Evolutionary conservation across 2,329 filamentous ascomycete genomes (phyloP).

Genomic region (Curvularia sp.): DNA sequence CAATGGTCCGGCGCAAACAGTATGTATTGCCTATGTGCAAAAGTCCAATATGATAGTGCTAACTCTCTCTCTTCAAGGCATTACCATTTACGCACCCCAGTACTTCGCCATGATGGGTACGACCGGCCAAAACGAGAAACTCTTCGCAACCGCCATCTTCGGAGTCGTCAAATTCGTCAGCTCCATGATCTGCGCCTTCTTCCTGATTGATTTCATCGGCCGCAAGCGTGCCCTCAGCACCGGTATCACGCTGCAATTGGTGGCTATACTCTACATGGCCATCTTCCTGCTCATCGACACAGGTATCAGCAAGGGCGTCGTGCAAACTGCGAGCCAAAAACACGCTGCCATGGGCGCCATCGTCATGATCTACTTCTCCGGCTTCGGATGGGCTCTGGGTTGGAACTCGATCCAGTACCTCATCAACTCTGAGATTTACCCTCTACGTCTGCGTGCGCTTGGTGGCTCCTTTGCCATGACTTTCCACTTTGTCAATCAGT

Average conservation of each 20-base stretch:
- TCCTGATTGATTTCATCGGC: slow-evolving; percentile 80
- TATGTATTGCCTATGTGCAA: slow-evolving; percentile 52
- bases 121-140: slow-evolving; percentile 70
- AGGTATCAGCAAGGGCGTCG: slow-evolving; percentile 59
- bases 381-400: slow-evolving; percentile 51
- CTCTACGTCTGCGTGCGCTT: slow-evolving; percentile 74
- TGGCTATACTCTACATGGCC: slow-evolving; percentile 64
- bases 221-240: slow-evolving; percentile 66
- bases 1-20: slow-evolving; percentile 75
- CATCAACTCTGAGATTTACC: slow-evolving; percentile 79
- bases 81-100: slow-evolving; percentile 78
- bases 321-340: slow-evolving; percentile 59
- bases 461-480: slow-evolving; percentile 77
- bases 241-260: slow-evolving; percentile 58
- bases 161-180: slow-evolving; percentile 76
- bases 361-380: slow-evolving; percentile 68
- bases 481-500: slow-evolving; percentile 80
- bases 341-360: slow-evolving; percentile 68
- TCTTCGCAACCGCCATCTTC: slow-evolving; percentile 78
- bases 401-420: slow-evolving; percentile 84
- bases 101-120: slow-evolving; percentile 77
- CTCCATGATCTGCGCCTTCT: slow-evolving; percentile 73
- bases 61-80: not conserved
- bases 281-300: slow-evolving; percentile 66
- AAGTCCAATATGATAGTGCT: not conserved